Evolutionary conservation across 331 rosid genomes (phyloP).

Genomic region (Pyrus hybrid): DNA sequence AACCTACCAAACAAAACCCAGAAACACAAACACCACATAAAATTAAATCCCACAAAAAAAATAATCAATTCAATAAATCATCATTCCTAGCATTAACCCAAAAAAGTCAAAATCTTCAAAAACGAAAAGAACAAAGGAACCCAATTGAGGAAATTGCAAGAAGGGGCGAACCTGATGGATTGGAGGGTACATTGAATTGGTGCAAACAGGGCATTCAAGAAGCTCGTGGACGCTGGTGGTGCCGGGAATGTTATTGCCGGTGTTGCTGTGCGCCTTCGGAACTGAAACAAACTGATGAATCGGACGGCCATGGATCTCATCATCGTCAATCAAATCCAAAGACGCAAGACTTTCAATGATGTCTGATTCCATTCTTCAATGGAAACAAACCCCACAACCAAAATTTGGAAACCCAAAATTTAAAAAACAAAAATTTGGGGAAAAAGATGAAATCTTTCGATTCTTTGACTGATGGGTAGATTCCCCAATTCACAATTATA

Average conservation of each 20-base stretch:
- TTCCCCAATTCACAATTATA: background rate
- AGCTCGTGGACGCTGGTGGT: slow-evolving; percentile 69
- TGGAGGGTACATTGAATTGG: slow-evolving; percentile 83
- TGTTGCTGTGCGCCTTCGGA: slow-evolving; percentile 38
- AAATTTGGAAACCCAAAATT: background rate
- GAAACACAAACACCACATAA: background rate
- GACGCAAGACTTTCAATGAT: slow-evolving; percentile 34
- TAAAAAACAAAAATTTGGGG: background rate
- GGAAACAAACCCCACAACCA: background rate
- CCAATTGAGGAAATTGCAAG: slow-evolving; percentile 9
- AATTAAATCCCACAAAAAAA: background rate
- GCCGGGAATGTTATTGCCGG: slow-evolving; percentile 21
- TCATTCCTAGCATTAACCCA: too few species aligned
- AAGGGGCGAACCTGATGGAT: slow-evolving; percentile 53
- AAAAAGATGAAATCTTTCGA: background rate
- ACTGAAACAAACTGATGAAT: slow-evolving; percentile 38
- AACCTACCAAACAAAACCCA: background rate
- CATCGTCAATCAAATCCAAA: slow-evolving; percentile 51
- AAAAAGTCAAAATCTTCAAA: background rate
- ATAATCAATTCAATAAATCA: too few species aligned
- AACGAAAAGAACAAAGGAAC: background rate
- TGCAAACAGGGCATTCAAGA: slow-evolving; percentile 76
- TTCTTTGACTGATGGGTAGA: slow-evolving; percentile 3
- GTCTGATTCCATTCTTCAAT: slow-evolving; percentile 41
- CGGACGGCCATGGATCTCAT: slow-evolving; percentile 34